Conservation (phyloP, 2,329 filamentous ascomycete genomes). For the Fusarium veterinarium region DNA sequence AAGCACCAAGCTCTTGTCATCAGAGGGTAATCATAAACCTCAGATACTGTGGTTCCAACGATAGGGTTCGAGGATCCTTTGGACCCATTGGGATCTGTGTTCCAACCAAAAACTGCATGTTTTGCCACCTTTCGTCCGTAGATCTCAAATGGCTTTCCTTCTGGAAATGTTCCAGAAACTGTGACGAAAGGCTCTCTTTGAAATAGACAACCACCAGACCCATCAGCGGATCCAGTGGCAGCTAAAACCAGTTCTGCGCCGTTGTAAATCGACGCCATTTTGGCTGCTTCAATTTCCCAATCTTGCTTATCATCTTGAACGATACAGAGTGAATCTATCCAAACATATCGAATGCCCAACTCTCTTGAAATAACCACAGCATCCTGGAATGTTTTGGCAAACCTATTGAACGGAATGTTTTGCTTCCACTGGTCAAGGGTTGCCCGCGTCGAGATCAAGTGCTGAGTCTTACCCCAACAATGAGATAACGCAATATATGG, state of each 20-base stretch:
- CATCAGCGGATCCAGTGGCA: slow-evolving; percentile 36
- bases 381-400: slow-evolving; percentile 38
- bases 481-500: slow-evolving; percentile 40
- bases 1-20: slow-evolving; percentile 46
- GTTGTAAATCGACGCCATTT: slow-evolving; percentile 45
- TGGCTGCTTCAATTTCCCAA: slow-evolving; percentile 43
- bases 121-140: slow-evolving; percentile 21
- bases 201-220: slow-evolving; percentile 38
- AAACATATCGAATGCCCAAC: slow-evolving; percentile 39
- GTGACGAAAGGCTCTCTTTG: slow-evolving; percentile 20
- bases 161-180: slow-evolving; percentile 14
- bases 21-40: slow-evolving; percentile 29
- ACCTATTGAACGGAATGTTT: slow-evolving; percentile 28
- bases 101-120: slow-evolving; percentile 34
- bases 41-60: background rate
- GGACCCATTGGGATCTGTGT: background rate
- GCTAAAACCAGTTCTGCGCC: slow-evolving; percentile 41
- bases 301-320: slow-evolving; percentile 43
- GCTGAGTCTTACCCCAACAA: slow-evolving; percentile 36
- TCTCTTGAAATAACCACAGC: slow-evolving; percentile 30
- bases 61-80: slow-evolving; percentile 25
- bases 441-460: slow-evolving; percentile 14
- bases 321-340: slow-evolving; percentile 46
- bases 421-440: slow-evolving; percentile 31
- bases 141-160: slow-evolving; percentile 23